Conservation (phyloP, 306 rosid genomes). For the Cicer yamashitae region DNA sequence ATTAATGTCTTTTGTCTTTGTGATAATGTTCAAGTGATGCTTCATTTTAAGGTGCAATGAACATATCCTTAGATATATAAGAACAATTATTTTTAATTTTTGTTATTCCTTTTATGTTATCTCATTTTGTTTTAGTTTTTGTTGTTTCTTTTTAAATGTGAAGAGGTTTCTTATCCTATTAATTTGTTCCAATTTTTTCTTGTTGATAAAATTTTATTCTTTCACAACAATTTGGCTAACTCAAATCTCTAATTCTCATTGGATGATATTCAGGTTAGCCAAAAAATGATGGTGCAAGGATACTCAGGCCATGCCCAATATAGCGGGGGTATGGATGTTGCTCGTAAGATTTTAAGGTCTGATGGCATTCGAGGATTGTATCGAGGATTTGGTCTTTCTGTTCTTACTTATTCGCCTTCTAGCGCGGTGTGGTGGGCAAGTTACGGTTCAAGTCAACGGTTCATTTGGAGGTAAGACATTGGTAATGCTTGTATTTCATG, state of each 20-base stretch:
- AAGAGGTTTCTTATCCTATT: constrained; percentile 16
- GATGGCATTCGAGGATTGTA: constrained; percentile 86
- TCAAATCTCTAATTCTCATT: constrained; percentile 36
- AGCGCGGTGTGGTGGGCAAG: constrained; percentile 99
- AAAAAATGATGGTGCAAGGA: constrained; percentile 98
- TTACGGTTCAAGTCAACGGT: constrained; percentile 96
- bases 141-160: background rate
- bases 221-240: constrained; percentile 8
- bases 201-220: constrained; percentile 18
- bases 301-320: constrained; percentile 80
- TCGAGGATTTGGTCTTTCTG: constrained; percentile 93
- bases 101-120: background rate
- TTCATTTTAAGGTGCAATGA: constrained; percentile 29
- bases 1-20: constrained; percentile 30
- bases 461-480: constrained; percentile 88
- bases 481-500: constrained; percentile 33
- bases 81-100: background rate
- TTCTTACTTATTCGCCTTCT: constrained; percentile 88
- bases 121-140: background rate
- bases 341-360: constrained; percentile 66
- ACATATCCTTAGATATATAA: constrained; percentile 15
- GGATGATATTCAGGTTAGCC: constrained; percentile 73
- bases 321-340: constrained; percentile 90
- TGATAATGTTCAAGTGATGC: constrained; percentile 21
- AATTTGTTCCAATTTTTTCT: constrained; percentile 30